phyloP scores from a whole-genome alignment of 305 asterid species.

The Fraxinus albicans region DNA sequence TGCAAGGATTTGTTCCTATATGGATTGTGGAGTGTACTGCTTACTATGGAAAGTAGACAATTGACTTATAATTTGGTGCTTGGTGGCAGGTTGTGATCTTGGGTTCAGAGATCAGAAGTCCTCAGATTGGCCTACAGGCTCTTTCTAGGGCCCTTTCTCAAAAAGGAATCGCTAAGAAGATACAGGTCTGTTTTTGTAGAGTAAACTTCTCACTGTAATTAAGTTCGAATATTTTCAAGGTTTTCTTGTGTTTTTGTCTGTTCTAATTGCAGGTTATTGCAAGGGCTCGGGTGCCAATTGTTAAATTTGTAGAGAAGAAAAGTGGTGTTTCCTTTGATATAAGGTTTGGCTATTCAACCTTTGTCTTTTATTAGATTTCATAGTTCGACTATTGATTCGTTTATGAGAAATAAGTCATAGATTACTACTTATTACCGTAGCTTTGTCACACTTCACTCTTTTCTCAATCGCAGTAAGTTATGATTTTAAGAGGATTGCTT shows the following conservation, averaged over 20 bases:
- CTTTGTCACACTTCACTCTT: background rate
- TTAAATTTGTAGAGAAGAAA: constrained; percentile 89
- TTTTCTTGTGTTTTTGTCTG: constrained; percentile 9
- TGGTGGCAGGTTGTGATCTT: constrained; percentile 76
- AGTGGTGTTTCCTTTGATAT: constrained; percentile 82
- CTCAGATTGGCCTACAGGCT: constrained; percentile 82
- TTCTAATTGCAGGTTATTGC: constrained; percentile 67
- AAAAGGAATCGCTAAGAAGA: constrained; percentile 81
- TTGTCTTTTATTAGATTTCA: constrained; percentile 5
- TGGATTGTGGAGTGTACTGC: background rate
- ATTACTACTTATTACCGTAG: background rate
- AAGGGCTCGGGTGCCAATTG: constrained; percentile 92
- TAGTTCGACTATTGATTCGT: background rate
- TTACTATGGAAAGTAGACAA: background rate
- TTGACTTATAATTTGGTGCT: constrained; percentile 15
- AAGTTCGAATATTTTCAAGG: constrained; percentile 10
- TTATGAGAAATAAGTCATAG: background rate
- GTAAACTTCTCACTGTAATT: constrained; percentile 18
- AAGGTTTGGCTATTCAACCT: constrained; percentile 46
- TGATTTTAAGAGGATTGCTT: background rate
- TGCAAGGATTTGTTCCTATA: background rate
- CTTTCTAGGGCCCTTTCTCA: constrained; percentile 89
- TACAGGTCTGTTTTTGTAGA: constrained; percentile 56
- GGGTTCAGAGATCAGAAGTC: constrained; percentile 64
- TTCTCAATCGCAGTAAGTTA: background rate